phyloP scores from a whole-genome alignment of 2,329 filamentous ascomycete species.

The Beauveria scarabaeidicola region DNA sequence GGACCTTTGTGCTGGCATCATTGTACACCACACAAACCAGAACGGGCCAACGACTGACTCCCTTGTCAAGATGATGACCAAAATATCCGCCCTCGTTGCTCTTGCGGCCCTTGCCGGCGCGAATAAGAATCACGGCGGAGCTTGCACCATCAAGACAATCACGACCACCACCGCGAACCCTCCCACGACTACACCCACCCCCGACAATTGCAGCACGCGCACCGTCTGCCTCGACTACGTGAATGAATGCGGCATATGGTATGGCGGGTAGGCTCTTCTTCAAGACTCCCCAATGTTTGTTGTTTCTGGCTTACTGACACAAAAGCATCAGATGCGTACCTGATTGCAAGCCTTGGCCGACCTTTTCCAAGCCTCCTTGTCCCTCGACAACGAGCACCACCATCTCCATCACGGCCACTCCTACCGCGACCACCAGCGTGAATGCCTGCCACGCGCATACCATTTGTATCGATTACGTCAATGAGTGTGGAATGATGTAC shows the following conservation, averaged over 20 bases:
- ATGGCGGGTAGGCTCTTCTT: constrained; percentile 16
- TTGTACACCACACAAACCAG: neutral
- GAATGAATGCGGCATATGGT: constrained; percentile 19
- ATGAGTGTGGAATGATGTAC: constrained; percentile 19
- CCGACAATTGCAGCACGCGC: constrained; percentile 18
- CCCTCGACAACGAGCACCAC: constrained; percentile 3
- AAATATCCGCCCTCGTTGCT: neutral
- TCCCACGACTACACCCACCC: neutral
- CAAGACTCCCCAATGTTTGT: neutral
- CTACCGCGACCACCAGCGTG: neutral
- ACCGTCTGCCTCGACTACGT: constrained; percentile 19
- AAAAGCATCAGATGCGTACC: constrained; percentile 16
- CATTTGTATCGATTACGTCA: constrained; percentile 18
- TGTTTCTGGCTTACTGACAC: neutral
- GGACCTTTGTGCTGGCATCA: too few relatives aligned
- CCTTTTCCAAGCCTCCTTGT: constrained; percentile 14
- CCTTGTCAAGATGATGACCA: neutral
- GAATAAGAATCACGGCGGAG: neutral
- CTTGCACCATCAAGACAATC: constrained; percentile 16
- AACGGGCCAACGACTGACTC: too few relatives aligned
- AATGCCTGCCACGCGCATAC: neutral
- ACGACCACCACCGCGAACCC: neutral
- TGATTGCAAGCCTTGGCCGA: constrained; percentile 16
- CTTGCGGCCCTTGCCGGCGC: constrained; percentile 9
- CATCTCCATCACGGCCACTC: neutral